Evolutionary conservation across 768 basidiomycete genomes (phyloP), one percentile per base, ranked within the genome.

Genomic region (Pulveroboletus sp.): DNA sequence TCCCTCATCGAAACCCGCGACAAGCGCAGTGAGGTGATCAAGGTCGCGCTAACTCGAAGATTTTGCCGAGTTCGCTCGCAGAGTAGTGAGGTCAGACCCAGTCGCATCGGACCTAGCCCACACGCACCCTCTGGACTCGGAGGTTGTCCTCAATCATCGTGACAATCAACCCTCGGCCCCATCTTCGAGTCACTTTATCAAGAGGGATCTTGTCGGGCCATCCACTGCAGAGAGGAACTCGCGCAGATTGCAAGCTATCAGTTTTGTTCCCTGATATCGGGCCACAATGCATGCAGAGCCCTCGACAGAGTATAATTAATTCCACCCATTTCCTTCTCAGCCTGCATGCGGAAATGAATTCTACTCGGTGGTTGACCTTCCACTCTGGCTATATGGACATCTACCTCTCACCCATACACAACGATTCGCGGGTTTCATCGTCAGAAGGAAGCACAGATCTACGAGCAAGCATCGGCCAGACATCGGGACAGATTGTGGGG

Each of bases 331-430:
- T 46, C 17, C 17, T 33, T 7, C 43, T 47, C 26, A 26, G 38
- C 46, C 39, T 47, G 8, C 24, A 15, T 6, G 30, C 10, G 5
- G 38, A 45, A 43, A 32, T n/a, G 10, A n/a, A n/a, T 31, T 21
- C 41, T 37, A n/a, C 24, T 51, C 54, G 61, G 30, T 59, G 59
- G 63, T 52, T 33, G 30, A 26, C 55, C 18, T 69, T 68, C 49
- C 63, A 58, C 21, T 69, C 67, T 7, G 67, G 67, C 15, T 17
- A 28, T 28, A 27, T 65, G 36, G 48, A 47, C 18, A 35, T 69
- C 31, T 43, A 2, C n/a, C 28, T 59, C 13, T 43, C 49, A n/a
- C 40, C 37, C 31, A 43, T 21, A 28, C 21, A 15, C 39, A 43
- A 31, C 15, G 17, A 17, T 27, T 44, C 38, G 10, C 32, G n/a